Evolutionary conservation across 75 land plant genomes (phyloP).

Genomic region (Cryptomeria japonica): DNA sequence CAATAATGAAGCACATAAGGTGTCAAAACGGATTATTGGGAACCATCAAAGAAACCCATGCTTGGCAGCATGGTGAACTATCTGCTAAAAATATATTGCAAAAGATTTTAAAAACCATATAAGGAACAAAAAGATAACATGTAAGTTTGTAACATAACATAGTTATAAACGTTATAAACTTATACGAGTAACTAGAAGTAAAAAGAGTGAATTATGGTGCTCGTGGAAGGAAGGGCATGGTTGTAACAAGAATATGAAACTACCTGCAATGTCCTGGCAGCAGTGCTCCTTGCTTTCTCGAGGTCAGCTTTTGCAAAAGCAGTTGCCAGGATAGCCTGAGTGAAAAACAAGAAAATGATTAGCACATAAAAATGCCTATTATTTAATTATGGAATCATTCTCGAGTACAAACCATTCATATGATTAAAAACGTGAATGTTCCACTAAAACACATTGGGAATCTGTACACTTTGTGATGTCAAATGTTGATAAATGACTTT

Average conservation of each 20-base stretch:
- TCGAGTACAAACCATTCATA: background rate
- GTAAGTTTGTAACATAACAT: no score
- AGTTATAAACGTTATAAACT: no score
- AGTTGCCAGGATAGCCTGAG: conserved; percentile 74
- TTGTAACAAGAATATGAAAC: background rate
- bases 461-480: background rate
- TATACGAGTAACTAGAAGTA: background rate
- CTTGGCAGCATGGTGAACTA: background rate
- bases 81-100: background rate
- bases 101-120: background rate
- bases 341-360: background rate
- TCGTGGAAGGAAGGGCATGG: background rate
- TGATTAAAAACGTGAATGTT: background rate
- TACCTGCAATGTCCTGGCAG: conserved; percentile 74
- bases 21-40: background rate
- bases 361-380: background rate
- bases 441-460: background rate
- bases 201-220: background rate
- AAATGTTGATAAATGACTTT: background rate
- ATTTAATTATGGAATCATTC: background rate
- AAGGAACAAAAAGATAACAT: background rate
- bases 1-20: conserved; percentile 1
- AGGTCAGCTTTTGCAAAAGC: conserved; percentile 59
- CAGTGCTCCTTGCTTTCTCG: conserved; percentile 40
- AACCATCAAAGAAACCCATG: background rate